Evolutionary conservation across 192 early-diverging fungal species (phyloP), one percentile per base, ranked within the genome.

Genomic region (Polychytrium aggregatum): DNA sequence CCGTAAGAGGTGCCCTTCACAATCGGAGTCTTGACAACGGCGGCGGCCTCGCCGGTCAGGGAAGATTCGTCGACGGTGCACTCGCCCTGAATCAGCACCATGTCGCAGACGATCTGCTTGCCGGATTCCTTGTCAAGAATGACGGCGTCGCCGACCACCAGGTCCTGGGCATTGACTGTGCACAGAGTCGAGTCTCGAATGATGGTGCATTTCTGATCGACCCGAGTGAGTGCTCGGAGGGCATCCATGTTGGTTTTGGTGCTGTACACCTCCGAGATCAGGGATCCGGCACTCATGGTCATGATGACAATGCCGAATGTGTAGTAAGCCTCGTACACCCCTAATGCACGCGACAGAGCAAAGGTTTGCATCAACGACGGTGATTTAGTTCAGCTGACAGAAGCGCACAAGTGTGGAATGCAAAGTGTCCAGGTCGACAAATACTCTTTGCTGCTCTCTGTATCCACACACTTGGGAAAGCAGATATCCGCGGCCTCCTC

Each of bases 101-200:
- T 59, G 31, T 71, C 69, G 53, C 62, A 51, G 16, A 37, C 33
- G 6, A 56, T 28, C 28, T 39, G 13, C 18, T 44, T 26, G 21
- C 28, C 35, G 18, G 36, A 11, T 24, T 46, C 34, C 6, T 20
- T 37, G n/a, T 40, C 25, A 6, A 72, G 35, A 5, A 68, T 10
- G n/a, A 72, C 48, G 0, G 58, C 64, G 31, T 72, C 70, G 3
- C 65, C 70, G n/a, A 64, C 59, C 14, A 72, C 70, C 16, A 72
- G 42, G 25, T 67, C 43, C 20, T 31, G 38, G 1, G 46, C 25
- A 16, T 41, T 24, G 20, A 71, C 36, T 7, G 11, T 9, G 16
- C 44, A 8, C 6, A 33, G n/a, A 3, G 1, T 8, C 2, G 48
- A 48, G 40, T 65, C 49, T 10, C 65, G 35, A 6, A 67, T 16